phyloP scores from a whole-genome alignment of 2,329 filamentous ascomycete species.

The Talaromyces sp. region DNA sequence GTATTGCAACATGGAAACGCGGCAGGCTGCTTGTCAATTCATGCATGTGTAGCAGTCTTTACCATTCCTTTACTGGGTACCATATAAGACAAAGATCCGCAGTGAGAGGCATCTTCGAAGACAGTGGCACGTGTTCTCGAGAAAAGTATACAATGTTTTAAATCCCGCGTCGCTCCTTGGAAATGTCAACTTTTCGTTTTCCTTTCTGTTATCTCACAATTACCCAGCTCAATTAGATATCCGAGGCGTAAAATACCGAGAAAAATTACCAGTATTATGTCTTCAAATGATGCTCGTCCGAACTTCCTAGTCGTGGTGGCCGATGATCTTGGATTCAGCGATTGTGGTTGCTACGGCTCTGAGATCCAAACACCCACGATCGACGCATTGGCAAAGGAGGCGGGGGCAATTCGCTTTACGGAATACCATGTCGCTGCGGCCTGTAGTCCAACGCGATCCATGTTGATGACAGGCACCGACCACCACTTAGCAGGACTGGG shows the following conservation, averaged over 20 bases:
- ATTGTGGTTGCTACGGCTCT: slow-evolving; percentile 21
- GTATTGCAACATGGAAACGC: not conserved
- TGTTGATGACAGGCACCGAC: slow-evolving; percentile 31
- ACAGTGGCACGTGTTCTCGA: not conserved
- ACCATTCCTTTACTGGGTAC: not conserved
- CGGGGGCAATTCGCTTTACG: slow-evolving; percentile 16
- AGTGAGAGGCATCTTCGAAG: not conserved
- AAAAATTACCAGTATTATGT: not conserved
- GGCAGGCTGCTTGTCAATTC: not conserved
- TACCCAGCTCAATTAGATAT: not conserved
- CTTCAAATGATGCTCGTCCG: not conserved
- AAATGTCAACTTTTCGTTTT: not conserved
- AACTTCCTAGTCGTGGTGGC: slow-evolving; percentile 15
- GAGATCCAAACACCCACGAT: slow-evolving; percentile 26
- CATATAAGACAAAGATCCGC: not conserved
- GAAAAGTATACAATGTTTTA: not conserved
- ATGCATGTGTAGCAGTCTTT: no score
- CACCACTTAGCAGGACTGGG: slow-evolving; percentile 29
- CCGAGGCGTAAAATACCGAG: not conserved
- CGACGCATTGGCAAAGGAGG: not conserved
- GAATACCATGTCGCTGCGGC: slow-evolving; percentile 26
- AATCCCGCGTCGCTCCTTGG: not conserved
- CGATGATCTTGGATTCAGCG: slow-evolving; percentile 26
- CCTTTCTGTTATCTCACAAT: not conserved
- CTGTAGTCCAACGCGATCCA: slow-evolving; percentile 26